phyloP scores from a whole-genome alignment of 805 yeast genomes.

The Candida maltosa region DNA sequence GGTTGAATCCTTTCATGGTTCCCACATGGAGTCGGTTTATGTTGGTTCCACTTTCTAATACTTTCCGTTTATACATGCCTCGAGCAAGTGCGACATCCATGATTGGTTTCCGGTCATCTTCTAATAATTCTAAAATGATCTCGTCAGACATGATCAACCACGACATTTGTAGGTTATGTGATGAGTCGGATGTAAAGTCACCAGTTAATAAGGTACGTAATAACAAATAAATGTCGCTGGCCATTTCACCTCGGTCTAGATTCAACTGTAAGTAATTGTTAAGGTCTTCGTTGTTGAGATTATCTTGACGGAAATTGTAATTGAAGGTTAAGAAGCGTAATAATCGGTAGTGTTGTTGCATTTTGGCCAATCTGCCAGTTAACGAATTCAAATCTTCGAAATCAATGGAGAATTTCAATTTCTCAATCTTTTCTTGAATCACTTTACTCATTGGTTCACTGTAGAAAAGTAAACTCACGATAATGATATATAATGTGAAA shows the following conservation, averaged over 20 bases:
- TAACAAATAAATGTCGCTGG: constrained; percentile 31
- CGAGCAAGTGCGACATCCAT: constrained; percentile 34
- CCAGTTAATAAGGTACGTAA: constrained; percentile 37
- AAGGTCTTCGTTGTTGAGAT: constrained; percentile 47
- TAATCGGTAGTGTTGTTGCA: constrained; percentile 48
- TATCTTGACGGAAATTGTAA: constrained; percentile 45
- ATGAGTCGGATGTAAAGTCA: constrained; percentile 16
- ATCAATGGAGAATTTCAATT: constrained; percentile 67
- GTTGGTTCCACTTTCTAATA: constrained; percentile 40
- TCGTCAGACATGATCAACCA: constrained; percentile 40
- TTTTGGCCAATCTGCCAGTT: constrained; percentile 39
- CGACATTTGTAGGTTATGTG: constrained; percentile 20
- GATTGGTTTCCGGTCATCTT: constrained; percentile 38
- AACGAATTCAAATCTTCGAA: constrained; percentile 56
- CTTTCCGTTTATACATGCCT: constrained; percentile 28
- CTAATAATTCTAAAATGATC: constrained; percentile 36
- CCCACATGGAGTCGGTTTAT: constrained; percentile 31
- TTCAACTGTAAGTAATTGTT: constrained; percentile 40
- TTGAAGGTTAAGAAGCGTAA: constrained; percentile 43
- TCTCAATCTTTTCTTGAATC: constrained; percentile 57
- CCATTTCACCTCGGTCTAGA: constrained; percentile 28
- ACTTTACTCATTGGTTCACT: constrained; percentile 66
- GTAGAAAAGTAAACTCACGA: constrained; percentile 63
- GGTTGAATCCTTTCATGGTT: constrained; percentile 36
- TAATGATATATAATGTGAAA: constrained; percentile 58